Evolutionary conservation across 2,329 filamentous ascomycete species (phyloP), one percentile per base, ranked within the genome.

Genomic region (Alternaria sp.): DNA sequence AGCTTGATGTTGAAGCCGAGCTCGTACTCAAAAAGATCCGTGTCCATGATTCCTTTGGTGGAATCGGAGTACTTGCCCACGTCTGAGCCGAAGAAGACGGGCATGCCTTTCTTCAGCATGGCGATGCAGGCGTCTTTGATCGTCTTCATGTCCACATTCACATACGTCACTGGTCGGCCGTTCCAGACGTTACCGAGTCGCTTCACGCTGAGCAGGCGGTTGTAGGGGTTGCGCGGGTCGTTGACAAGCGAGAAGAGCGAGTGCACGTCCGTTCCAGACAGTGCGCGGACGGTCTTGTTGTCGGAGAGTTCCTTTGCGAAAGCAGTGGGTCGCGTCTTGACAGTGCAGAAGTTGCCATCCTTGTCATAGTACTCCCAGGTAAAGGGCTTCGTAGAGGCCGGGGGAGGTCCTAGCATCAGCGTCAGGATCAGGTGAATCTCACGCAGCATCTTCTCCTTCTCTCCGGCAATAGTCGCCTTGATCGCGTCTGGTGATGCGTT

Each of bases 21-120:
- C 71, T 91, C 87, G 79, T 95, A 96, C 79, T 96, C 90, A 73
- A 90, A 88, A 5, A 97, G 83, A 2, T 86, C 85, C 1, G 90
- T 85, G 77, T 97, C 93, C 91, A 97, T 93, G 75, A 97, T 88
- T 15, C 93, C 93, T 3, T 85, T 84, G 1, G 71, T 72, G 0
- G 82, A 83, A 75, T 94, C 90, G 59, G 88, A 91, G 79, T 91
- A 94, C 78, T 97, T 92, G 66, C 93, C 93, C 0, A 97, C 93
- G 73, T 97, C 93, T 54, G 88, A 91, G 60, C 93, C 93, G 77
- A 97, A 97, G 85, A 97, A 97, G 54, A 97, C 87, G 10, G 93
- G 93, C 6, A 92, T 81, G 1, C 92, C 93, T 11, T 89, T 89
- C 74, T 88, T 87, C 52, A 97, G 87, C 92, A 93, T 96, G 28